phyloP scores from a whole-genome alignment of 169 alveolate genomes.

The Eimeria maxima region DNA sequence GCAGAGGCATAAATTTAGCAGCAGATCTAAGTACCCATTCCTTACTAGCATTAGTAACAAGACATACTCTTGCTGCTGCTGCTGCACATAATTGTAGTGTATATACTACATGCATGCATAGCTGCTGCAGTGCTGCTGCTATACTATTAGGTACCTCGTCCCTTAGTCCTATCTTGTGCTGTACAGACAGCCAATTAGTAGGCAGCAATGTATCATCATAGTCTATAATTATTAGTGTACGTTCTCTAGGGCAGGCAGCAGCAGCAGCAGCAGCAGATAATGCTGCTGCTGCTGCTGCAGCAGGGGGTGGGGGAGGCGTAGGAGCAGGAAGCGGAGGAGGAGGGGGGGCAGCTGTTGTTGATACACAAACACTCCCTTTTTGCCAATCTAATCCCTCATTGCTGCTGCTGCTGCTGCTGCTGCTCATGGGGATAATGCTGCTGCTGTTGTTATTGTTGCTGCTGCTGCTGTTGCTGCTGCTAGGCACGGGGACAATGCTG shows the following conservation, averaged over 20 bases:
- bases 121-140: constrained; percentile 86
- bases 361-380: too few relatives aligned
- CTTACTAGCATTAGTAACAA: constrained; percentile 93
- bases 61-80: constrained; percentile 88
- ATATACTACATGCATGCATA: constrained; percentile 87
- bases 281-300: neutral
- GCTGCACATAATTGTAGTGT: constrained; percentile 87
- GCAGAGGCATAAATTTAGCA: constrained; percentile 88
- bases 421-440: too few relatives aligned
- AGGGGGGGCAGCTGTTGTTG: neutral
- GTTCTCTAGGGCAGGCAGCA: constrained; percentile 67
- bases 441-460: too few relatives aligned
- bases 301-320: too few relatives aligned
- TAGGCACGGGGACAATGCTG: neutral
- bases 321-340: too few relatives aligned
- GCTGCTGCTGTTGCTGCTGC: too few relatives aligned
- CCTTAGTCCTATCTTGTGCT: constrained; percentile 82
- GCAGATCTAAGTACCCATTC: constrained; percentile 92
- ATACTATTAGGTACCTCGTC: constrained; percentile 85
- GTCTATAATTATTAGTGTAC: constrained; percentile 90
- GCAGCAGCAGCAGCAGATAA: neutral
- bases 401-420: too few relatives aligned
- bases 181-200: constrained; percentile 89
- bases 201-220: constrained; percentile 94
- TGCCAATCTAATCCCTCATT: too few relatives aligned